Base-by-base conservation (phyloP, 2,329 filamentous ascomycete species). In the Colletotrichum incanum region DNA sequence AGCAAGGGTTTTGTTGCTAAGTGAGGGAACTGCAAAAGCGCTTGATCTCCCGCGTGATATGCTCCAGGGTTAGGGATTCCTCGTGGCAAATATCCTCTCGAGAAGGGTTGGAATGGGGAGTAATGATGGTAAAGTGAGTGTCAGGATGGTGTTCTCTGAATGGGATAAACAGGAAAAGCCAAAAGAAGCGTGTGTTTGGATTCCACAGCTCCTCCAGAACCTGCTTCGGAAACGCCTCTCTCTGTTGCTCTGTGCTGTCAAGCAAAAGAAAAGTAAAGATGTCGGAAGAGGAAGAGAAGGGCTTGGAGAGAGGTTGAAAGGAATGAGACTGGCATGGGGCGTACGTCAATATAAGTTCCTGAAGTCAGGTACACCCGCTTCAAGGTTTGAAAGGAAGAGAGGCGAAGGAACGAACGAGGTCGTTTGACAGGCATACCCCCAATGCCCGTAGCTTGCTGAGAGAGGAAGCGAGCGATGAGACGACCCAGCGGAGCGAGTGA, bases 321-420 rank as follows among this genome's bases (percentile, higher is more conserved):
- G 52, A 55, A 59, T 60, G 70, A 56, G 37, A 61, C 70, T 72
- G 70, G 70, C 47, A 72, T 72, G 70, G 70, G 70, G 28, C 55
- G 70, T 72, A 70, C 70, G 70, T 72, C 70, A 72, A 72, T 72
- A 72, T 72, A 72, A 72, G 70, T 72, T 72, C 70, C 66, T 72
- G 37, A 65, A 65, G 52, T 65, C 70, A 72, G 70, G 70, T 50
- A 72, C 70, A 72, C 66, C 70, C 70, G 70, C 59, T 59, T n/a
- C 55, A 55, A 59, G 59, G 45, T 59, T 31, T 60, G 65, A 31
- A 47, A 31, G 49, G 49, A 60, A 39, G 56, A 58, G 52, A 65
- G 70, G 66, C 65, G 66, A 72, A 59, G 65, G 65, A 70, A 72
- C 12, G 54, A 41, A 39, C 54, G 55, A 60, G 37, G 31, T 52